Conservation (phyloP, 441 rosid genomes). For the Pelargonium fulgidum region DNA sequence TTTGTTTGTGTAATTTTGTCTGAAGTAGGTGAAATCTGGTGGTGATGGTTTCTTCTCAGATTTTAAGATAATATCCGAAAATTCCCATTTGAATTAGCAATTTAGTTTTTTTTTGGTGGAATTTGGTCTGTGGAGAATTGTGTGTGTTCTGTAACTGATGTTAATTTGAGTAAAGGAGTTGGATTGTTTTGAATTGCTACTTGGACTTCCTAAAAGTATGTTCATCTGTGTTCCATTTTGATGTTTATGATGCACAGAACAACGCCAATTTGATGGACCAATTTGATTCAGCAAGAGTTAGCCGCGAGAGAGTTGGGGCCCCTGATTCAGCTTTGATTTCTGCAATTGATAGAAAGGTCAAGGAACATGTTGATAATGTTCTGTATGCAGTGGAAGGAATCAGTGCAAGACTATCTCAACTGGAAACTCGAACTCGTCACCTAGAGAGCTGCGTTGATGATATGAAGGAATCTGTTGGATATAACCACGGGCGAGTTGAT, state of each 20-base stretch:
- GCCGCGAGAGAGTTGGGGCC: slow-evolving; percentile 21
- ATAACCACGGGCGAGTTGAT: slow-evolving; percentile 63
- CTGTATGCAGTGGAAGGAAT: slow-evolving; percentile 39
- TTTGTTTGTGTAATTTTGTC: too few relatives aligned
- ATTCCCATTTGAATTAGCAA: too few relatives aligned
- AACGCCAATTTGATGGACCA: slow-evolving; percentile 21
- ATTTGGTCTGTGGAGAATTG: neutral
- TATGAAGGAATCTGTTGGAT: slow-evolving; percentile 68
- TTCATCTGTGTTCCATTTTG: neutral
- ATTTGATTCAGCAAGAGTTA: slow-evolving; percentile 15
- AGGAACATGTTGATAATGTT: slow-evolving; percentile 36
- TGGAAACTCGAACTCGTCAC: slow-evolving; percentile 38
- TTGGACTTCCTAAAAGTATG: neutral
- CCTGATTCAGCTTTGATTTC: slow-evolving; percentile 29
- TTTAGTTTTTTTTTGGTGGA: neutral
- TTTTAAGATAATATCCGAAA: too few relatives aligned
- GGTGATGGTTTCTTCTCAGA: too few relatives aligned
- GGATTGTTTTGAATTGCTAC: neutral
- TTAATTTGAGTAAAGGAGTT: neutral
- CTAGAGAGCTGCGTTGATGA: slow-evolving; percentile 49
- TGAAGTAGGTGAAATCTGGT: too few relatives aligned
- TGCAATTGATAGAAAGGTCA: slow-evolving; percentile 38
- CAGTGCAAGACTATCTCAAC: slow-evolving; percentile 38
- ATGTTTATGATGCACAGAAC: slow-evolving; percentile 21
- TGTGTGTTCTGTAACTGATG: neutral